phyloP scores from a whole-genome alignment of 1,139 yeast genomes.

The Candida pseudoviswanathii region DNA sequence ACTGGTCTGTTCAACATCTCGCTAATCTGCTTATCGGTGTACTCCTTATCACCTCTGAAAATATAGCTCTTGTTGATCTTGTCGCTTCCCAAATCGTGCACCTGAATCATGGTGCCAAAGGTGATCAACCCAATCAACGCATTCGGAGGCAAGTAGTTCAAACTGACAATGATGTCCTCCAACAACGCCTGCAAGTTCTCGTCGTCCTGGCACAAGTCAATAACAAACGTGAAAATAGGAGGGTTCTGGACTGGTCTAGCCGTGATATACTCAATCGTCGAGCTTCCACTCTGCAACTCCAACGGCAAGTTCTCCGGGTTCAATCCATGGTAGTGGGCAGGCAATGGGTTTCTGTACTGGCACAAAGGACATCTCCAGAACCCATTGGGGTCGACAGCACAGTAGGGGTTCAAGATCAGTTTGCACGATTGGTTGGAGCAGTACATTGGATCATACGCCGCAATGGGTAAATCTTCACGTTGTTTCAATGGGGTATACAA shows the following conservation, averaged over 20 bases:
- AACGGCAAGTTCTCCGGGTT: constrained; percentile 83
- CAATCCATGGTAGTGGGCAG: constrained; percentile 85
- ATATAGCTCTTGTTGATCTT: constrained; percentile 80
- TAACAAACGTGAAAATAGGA: constrained; percentile 89
- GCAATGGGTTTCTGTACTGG: constrained; percentile 80
- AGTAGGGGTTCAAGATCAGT: constrained; percentile 85
- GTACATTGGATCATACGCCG: constrained; percentile 86
- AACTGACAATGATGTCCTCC: constrained; percentile 79
- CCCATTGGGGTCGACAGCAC: constrained; percentile 79
- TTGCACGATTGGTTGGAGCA: constrained; percentile 83
- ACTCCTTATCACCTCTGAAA: constrained; percentile 91
- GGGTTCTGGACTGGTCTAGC: constrained; percentile 88
- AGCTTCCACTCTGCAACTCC: constrained; percentile 73
- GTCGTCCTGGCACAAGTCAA: constrained; percentile 93
- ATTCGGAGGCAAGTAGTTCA: constrained; percentile 87
- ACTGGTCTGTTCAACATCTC: constrained; percentile 68
- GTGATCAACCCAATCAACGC: constrained; percentile 91
- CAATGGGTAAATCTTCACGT: constrained; percentile 76
- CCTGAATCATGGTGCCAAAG: constrained; percentile 92
- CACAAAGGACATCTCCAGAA: constrained; percentile 94
- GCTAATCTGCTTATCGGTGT: constrained; percentile 70
- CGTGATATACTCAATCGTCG: constrained; percentile 92
- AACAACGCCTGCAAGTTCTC: constrained; percentile 89
- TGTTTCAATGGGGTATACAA: constrained; percentile 88
- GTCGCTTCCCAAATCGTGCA: constrained; percentile 86